These are phyloP conservation scores for Coemansia sp. DNA, from an alignment of 192 early-diverging fungal genomes.

Conservation along the genomic window DNA sequence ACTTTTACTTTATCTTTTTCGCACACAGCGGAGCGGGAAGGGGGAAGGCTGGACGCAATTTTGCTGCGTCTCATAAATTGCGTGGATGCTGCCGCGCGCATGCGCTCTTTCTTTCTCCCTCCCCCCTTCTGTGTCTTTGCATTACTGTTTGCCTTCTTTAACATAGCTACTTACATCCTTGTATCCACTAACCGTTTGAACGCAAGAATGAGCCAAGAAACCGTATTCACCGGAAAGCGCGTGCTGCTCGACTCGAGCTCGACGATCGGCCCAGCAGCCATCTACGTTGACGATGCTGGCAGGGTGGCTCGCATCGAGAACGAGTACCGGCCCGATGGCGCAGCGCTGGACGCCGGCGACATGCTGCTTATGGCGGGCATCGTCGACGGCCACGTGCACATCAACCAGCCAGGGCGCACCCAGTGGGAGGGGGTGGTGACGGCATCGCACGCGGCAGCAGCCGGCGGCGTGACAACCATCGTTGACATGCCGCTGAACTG, in stretches of 20 bases:
- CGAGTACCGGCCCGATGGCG: constrained; percentile 44
- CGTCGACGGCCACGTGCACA: constrained; percentile 81
- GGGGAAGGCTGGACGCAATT: no score
- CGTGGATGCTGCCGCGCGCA: no score
- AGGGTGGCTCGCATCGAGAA: constrained; percentile 58
- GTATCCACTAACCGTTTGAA: not conserved
- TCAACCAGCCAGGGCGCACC: constrained; percentile 85
- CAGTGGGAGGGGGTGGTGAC: constrained; percentile 84
- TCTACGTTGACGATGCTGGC: constrained; percentile 60
- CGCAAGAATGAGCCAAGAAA: constrained; percentile 34
- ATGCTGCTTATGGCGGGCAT: constrained; percentile 72
- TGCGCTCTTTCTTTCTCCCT: no score
- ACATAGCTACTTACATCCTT: no score
- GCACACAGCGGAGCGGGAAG: no score
- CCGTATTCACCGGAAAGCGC: constrained; percentile 47
- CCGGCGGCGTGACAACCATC: constrained; percentile 79
- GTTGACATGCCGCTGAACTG: constrained; percentile 88
- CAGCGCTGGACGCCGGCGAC: constrained; percentile 59
- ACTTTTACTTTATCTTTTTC: no score
- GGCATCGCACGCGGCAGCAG: constrained; percentile 79
- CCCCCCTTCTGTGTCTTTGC: no score
- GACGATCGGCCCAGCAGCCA: constrained; percentile 58
- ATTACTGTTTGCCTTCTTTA: no score
- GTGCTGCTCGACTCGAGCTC: constrained; percentile 54
- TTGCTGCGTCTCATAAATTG: no score